Base-by-base conservation (phyloP, 1,284 basidiomycete genomes). In the Albatrellus sp. region DNA sequence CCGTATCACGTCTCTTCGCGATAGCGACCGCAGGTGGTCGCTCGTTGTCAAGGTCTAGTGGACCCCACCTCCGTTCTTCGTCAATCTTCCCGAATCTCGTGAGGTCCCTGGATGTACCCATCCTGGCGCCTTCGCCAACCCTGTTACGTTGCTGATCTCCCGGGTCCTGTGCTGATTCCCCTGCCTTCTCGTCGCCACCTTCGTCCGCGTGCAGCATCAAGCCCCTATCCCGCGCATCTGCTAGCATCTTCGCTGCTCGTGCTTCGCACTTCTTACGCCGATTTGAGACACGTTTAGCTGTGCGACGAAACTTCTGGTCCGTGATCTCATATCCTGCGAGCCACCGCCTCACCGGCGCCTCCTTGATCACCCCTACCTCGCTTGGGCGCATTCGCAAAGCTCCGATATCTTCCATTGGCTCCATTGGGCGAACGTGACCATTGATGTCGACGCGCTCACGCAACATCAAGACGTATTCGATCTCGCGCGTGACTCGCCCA, bases 401-500 rank as follows among this genome's bases (percentile, higher is more conserved):
- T 5, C 65, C 61, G 0, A 98, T 68, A 39, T 84, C 73, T 1
- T 68, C 60, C 48, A 74, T 71, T 0, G 79, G 68, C 56, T 97
- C 92, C 50, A 98, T 70, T 0, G 83, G 73, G 9, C 92, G 77
- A 13, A 90, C 70, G 6, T 77, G 62, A 6, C 94, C 94, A 17
- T 71, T 69, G 3, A 82, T 80, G 14, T 83, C 80, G 16, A 98
- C 80, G 10, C 94, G 77, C 61, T 98, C 92, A 30, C 93, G 76
- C 48, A 98, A 88, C 72, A 85, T 81, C 24, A 60, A 32, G 40
- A 48, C 34, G 9, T 35, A 3, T 9, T 17, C 34, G 10, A n/a
- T 35, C 3, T 9, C n/a, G 10, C 10, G 34, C 34, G 10, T 9
- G 34, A 3, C 16, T 35, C 16, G n/a, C 34, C 13, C 34, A 35